These are phyloP conservation scores for Auxenochlorella pyrenoidosa DNA, from an alignment of 139 green algal species.

Conservation along the genomic window DNA sequence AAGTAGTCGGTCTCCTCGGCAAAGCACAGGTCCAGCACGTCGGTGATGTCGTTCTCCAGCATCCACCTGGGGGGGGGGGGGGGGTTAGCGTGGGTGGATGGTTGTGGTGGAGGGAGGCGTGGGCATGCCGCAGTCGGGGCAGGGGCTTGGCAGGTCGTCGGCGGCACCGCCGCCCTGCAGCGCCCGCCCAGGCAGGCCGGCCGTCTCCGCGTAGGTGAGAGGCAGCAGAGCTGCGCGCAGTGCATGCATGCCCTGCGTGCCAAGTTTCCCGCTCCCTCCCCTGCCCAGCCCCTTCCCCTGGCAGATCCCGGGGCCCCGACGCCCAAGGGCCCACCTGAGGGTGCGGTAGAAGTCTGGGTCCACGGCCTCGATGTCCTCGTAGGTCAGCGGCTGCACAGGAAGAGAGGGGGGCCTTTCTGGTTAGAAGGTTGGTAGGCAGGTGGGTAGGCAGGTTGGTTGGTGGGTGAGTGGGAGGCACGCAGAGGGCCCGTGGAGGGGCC, in stretches of 20 bases:
- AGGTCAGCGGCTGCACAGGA: slow-evolving; percentile 80
- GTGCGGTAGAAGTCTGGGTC: slow-evolving; percentile 98
- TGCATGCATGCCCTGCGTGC: too few species aligned
- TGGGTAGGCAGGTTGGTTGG: too few species aligned
- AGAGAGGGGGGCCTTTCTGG: too few species aligned
- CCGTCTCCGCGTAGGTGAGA: too few species aligned
- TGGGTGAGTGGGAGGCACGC: too few species aligned
- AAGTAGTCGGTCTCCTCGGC: slow-evolving; percentile 73
- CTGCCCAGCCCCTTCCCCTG: not conserved
- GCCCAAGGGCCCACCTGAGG: slow-evolving; percentile 74
- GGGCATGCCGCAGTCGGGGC: too few species aligned
- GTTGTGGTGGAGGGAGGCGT: not conserved
- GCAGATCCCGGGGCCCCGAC: not conserved
- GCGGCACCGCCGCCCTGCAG: too few species aligned
- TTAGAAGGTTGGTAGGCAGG: not conserved
- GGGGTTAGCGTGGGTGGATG: not conserved
- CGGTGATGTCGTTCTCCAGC: slow-evolving; percentile 95
- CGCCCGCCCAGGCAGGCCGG: too few species aligned
- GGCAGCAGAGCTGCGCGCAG: too few species aligned
- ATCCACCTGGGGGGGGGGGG: slow-evolving; percentile 69
- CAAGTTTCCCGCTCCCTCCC: not conserved
- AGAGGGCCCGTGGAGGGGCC: too few species aligned
- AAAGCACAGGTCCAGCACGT: slow-evolving; percentile 96
- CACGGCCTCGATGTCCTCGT: slow-evolving; percentile 97
- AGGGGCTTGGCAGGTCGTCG: too few species aligned